phyloP scores from a whole-genome alignment of 1,284 basidiomycete species.

The Erythrobasidium hasegawianum region DNA sequence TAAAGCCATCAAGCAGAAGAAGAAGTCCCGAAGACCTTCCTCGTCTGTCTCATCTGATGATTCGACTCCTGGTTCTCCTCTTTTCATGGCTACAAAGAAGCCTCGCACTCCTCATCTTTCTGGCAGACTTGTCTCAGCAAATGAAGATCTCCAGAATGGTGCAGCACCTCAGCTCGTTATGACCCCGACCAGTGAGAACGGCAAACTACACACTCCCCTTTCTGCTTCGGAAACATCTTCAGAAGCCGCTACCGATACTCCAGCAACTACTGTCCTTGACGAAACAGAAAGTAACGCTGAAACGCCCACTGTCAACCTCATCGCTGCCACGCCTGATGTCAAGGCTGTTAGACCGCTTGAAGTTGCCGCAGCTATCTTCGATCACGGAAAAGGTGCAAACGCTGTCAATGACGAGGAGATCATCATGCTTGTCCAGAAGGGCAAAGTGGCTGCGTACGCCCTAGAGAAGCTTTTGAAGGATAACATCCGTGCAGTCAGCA shows the following conservation, averaged over 20 bases:
- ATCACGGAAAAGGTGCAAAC: slow-evolving; percentile 61
- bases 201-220: not conserved
- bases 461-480: slow-evolving; percentile 89
- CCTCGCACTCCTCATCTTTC: slow-evolving; percentile 21
- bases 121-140: slow-evolving; percentile 14
- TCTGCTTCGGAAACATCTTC: slow-evolving; percentile 38
- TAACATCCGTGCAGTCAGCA: slow-evolving; percentile 76
- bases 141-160: not conserved
- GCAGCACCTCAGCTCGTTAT: slow-evolving; percentile 9
- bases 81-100: slow-evolving; percentile 40
- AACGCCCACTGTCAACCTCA: slow-evolving; percentile 15
- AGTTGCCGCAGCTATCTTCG: slow-evolving; percentile 79
- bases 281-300: slow-evolving; percentile 29
- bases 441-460: slow-evolving; percentile 89
- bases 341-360: slow-evolving; percentile 53
- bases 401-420: slow-evolving; percentile 88
- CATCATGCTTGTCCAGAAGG: slow-evolving; percentile 79
- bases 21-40: not conserved
- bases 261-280: slow-evolving; percentile 34
- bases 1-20: slow-evolving; percentile 34
- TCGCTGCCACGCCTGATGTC: not conserved
- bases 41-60: slow-evolving; percentile 37
- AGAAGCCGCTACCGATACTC: slow-evolving; percentile 39
- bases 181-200: slow-evolving; percentile 18
- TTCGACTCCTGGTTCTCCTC: slow-evolving; percentile 43